phyloP scores from a whole-genome alignment of 2,329 filamentous ascomycete genomes.

The Aureobasidium sp. region DNA sequence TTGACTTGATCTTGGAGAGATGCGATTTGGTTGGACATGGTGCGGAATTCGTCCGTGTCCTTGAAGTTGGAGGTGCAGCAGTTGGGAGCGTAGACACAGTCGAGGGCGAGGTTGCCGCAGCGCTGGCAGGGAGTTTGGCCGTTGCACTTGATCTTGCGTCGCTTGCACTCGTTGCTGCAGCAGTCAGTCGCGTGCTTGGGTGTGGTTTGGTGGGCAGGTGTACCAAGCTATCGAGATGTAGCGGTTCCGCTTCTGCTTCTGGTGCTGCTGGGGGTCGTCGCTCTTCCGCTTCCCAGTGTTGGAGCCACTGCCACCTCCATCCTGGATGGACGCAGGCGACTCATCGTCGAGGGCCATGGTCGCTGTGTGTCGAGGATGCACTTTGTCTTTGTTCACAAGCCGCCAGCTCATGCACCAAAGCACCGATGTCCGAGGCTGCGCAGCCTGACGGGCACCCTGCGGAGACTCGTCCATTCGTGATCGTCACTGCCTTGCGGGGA shows the following conservation, averaged over 20 bases:
- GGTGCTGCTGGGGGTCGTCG: slow-evolving; percentile 29
- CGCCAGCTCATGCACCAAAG: not conserved
- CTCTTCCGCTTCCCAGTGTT: slow-evolving; percentile 33
- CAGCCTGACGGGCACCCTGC: not conserved
- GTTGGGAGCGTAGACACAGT: slow-evolving; percentile 58
- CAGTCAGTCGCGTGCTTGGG: slow-evolving; percentile 9
- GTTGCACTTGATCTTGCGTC: slow-evolving; percentile 62
- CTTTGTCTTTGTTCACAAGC: not conserved
- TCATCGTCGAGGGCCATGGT: not conserved
- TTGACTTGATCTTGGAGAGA: slow-evolving; percentile 79
- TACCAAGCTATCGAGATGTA: slow-evolving; percentile 62
- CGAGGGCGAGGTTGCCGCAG: slow-evolving; percentile 55
- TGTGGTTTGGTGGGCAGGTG: slow-evolving; percentile 12
- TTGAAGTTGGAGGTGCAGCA: slow-evolving; percentile 73
- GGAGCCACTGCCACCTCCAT: not conserved
- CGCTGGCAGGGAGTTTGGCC: slow-evolving; percentile 57
- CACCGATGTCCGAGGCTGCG: not conserved
- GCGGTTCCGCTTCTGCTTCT: slow-evolving; percentile 53
- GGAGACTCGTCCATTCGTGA: not conserved
- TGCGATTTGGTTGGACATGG: slow-evolving; percentile 66
- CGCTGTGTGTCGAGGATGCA: not conserved
- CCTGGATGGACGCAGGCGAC: not conserved
- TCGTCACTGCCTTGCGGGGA: not conserved
- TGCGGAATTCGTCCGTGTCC: slow-evolving; percentile 83
- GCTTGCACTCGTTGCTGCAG: slow-evolving; percentile 55